Evolutionary conservation across 495 filamentous ascomycete species (phyloP).

Genomic region (Tuber microsphaerosporum): DNA sequence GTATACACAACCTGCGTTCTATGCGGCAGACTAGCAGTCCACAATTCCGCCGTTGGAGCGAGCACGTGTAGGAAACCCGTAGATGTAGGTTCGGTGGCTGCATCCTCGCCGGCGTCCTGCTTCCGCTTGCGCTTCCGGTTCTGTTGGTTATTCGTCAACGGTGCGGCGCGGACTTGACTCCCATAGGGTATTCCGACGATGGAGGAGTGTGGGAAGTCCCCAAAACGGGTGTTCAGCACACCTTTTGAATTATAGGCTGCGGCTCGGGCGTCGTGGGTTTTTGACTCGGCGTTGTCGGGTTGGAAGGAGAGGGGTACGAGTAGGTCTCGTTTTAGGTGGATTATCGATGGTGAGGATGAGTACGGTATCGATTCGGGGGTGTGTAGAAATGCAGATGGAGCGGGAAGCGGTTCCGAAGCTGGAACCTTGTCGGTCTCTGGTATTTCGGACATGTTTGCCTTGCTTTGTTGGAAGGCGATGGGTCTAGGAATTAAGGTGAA

Average conservation of each 20-base stretch:
- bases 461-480: background rate
- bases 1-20: constrained; percentile 97
- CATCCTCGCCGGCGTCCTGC: constrained; percentile 32
- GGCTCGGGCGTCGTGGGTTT: constrained; percentile 61
- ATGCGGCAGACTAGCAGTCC: constrained; percentile 85
- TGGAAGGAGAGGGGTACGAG: constrained; percentile 67
- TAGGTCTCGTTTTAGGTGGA: constrained; percentile 78
- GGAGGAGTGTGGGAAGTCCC: constrained; percentile 87
- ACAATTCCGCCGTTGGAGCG: constrained; percentile 84
- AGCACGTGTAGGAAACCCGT: constrained; percentile 87
- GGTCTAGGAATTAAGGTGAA: background rate
- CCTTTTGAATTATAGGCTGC: constrained; percentile 42
- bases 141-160: constrained; percentile 49
- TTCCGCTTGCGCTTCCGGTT: constrained; percentile 54
- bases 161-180: constrained; percentile 77
- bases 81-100: constrained; percentile 22
- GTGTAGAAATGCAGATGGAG: constrained; percentile 30
- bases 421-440: background rate
- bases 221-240: constrained; percentile 87
- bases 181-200: constrained; percentile 79
- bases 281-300: constrained; percentile 37
- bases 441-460: background rate
- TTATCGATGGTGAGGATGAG: constrained; percentile 48
- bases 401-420: constrained; percentile 1
- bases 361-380: constrained; percentile 20